Evolutionary conservation across 2,329 filamentous ascomycete species (phyloP).

Genomic region (Fusarium austroafricanum): DNA sequence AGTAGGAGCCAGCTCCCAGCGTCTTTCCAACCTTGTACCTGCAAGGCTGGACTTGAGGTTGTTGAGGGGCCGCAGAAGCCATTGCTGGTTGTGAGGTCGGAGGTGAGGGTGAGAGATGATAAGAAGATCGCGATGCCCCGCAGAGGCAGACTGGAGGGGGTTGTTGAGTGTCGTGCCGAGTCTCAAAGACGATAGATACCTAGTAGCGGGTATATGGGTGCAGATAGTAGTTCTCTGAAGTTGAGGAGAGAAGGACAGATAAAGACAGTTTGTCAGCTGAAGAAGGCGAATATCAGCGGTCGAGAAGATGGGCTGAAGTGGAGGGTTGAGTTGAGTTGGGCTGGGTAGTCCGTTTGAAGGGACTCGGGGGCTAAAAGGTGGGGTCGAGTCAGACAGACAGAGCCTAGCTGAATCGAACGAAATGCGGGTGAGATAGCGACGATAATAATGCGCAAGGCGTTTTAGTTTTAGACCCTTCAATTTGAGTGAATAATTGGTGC

Average conservation of each 20-base stretch:
- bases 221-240: not conserved
- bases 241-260: not conserved
- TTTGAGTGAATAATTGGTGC: not conserved
- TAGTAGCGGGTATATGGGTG: not conserved
- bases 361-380: conserved; percentile 29
- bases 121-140: conserved; percentile 33
- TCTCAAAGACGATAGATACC: not conserved
- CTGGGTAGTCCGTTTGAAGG: conserved; percentile 14
- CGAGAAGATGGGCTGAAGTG: conserved; percentile 22
- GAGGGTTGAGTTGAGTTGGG: conserved; percentile 24
- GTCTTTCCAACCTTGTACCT: conserved; percentile 99
- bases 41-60: conserved; percentile 86
- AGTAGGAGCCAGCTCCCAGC: conserved; percentile 94
- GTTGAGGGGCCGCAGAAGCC: conserved; percentile 43
- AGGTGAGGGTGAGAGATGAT: conserved; percentile 10
- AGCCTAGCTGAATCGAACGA: conserved; percentile 6
- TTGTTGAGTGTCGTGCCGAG: not conserved
- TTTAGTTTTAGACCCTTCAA: conserved; percentile 7
- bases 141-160: conserved; percentile 12
- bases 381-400: conserved; percentile 29
- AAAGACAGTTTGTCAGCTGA: conserved; percentile 2
- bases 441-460: not conserved
- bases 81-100: conserved; percentile 27
- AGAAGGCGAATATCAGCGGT: conserved; percentile 19
- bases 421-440: conserved; percentile 20